Evolutionary conservation across 2,329 filamentous ascomycete genomes (phyloP), one percentile per base, ranked within the genome.

Genomic region (Gremmenia infestans): DNA sequence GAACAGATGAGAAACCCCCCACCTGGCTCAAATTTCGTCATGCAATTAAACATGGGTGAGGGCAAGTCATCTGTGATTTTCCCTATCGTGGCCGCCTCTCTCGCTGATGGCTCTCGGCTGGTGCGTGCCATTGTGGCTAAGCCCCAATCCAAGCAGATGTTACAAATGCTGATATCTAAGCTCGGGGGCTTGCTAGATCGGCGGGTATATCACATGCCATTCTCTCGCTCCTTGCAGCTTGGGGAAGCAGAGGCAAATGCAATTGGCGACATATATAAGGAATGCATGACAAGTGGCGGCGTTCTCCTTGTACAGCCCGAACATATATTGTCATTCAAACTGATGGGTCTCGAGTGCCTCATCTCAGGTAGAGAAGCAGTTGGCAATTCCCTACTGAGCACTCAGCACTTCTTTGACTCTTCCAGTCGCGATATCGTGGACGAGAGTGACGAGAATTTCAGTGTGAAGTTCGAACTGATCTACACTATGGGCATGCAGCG

Each of bases 31-130:
- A 87, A 85, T 60, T 67, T 76, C 0, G 78, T 85, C 0, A 78
- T 88, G 72, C 84, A 88, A 62, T 68, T 89, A 1, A 88, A 87
- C 59, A 89, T 89, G 85, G 86, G 86, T 0, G 79, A 87, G 63
- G 86, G 86, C 0, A 89, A 89, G 59, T 83, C 83, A 0, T 86
- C 85, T 0, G 81, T 88, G 1, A 89, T 91, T 49, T 76, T 86
- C 0, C 86, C 86, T 0, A 83, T 88, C 39, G 78, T 86, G 0
- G 80, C 80, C 0, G 70, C 79, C 0, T 69, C 73, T 0, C 66
- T 87, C 0, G 80, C 81, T 0, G 72, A 88, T 48, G 72, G 73
- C 0, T 63, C 68, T 0, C 74, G 68, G 4, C 70, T 89, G 0
- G 78, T 81, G 0, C 72, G 84, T 2, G 76, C 88, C 0, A 68